A percentile compares a stretch with the other conserved stretches of the same genome.
Conservation (phyloP, 495 filamentous ascomycete species). For the Aspergillus coremiiformis region DNA sequence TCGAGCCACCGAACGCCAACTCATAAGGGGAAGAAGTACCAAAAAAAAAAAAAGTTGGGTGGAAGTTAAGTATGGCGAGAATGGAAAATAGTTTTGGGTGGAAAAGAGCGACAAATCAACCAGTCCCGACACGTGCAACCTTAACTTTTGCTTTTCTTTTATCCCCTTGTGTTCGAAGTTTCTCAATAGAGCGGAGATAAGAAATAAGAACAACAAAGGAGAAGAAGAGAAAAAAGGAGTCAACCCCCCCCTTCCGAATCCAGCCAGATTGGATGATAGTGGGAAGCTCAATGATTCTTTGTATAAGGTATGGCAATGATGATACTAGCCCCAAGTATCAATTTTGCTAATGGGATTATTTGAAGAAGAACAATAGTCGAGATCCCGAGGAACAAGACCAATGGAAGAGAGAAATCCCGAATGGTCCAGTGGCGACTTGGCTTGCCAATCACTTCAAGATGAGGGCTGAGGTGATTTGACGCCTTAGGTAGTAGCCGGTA, state of each 20-base stretch:
- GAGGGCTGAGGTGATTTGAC: neutral
- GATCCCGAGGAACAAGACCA: neutral
- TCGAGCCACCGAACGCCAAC: constrained; percentile 6
- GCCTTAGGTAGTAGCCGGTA: neutral
- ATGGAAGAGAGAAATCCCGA: neutral
- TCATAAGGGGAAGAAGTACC: constrained; percentile 16
- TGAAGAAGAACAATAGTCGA: neutral
- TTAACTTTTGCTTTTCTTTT: constrained; percentile 12
- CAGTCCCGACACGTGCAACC: constrained; percentile 1
- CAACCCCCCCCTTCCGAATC: neutral
- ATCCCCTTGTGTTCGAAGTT: neutral
- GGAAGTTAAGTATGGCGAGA: neutral
- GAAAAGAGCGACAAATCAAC: neutral
- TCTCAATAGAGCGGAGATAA: constrained; percentile 37
- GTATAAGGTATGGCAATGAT: neutral
- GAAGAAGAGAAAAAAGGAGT: constrained; percentile 29
- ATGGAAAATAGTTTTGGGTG: neutral
- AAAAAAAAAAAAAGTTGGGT: neutral
- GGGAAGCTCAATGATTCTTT: neutral
- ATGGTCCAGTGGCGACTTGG: neutral
- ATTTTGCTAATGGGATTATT: neutral
- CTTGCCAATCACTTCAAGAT: neutral
- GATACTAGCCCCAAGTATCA: neutral
- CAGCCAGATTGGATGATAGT: neutral
- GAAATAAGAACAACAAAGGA: constrained; percentile 36